Base-by-base conservation (phyloP, 2,329 filamentous ascomycete species). In the Blastomyces parvus region DNA sequence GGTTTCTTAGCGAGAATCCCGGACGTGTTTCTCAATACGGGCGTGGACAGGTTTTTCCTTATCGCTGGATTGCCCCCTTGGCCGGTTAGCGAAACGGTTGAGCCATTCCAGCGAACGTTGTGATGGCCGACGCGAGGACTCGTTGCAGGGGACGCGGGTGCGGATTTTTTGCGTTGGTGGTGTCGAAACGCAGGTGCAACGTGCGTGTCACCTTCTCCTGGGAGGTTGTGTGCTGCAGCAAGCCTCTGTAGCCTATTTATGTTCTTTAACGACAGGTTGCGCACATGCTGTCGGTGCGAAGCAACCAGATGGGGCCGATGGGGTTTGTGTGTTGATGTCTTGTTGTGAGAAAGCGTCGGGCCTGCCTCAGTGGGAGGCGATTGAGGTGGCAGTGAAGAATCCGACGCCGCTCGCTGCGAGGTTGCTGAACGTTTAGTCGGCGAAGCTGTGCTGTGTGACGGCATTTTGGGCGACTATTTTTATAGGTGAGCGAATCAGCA, bases 111-210 rank as follows among this genome's bases (percentile, higher is more conserved):
- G 56, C 74, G 77, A 55, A 79, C 73, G 67, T 70, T 67, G 38
- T 67, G 66, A 22, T 25, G 25, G 27, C 69, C 71, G 46, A 62
- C 61, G 44, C 73, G 74, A 27, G 78, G 78, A 64, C 78, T 80
- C 19, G 74, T 74, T 22, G 74, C 70, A 27, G 78, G 78, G 30
- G 77, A 79, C 27, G 71, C 72, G 40, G 77, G 77, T 50, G 77
- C 77, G 6, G 78, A 80, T 66, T 78, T 79, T 69, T 79, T 79
- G 65, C 78, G 74, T 59, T 78, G 74, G 69, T 80, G 78, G 64
- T 77, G 69, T 53, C 74, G 72, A n/a, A 67, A 67, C 14, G 61
- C 56, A 25, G 42, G 65, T 57, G 48, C 65, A 62, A 56, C 61
- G 44, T 61, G 59, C 27, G 61, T 62, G 64, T 52, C 69, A 67